Conservation (phyloP, 1,139 yeast species). For the Taphrina populina region DNA sequence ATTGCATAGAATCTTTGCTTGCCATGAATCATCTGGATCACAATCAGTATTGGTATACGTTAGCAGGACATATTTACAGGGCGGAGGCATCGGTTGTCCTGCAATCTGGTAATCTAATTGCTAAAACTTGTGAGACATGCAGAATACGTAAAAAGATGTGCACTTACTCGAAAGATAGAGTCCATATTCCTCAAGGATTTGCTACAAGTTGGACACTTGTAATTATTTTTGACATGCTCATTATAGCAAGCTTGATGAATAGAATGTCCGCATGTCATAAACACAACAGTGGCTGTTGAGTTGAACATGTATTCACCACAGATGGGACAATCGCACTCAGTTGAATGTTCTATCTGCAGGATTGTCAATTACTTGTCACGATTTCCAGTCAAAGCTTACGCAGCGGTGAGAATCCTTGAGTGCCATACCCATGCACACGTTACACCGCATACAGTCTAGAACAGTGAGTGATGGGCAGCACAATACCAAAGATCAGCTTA, state of each 20-base stretch:
- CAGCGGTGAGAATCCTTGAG: slow-evolving; percentile 76
- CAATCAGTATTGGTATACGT: background rate
- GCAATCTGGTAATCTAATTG: slow-evolving; percentile 71
- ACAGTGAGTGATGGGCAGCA: background rate
- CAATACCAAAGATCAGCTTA: background rate
- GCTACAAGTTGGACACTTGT: slow-evolving; percentile 88
- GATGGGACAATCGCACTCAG: slow-evolving; percentile 89
- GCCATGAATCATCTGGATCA: slow-evolving; percentile 59
- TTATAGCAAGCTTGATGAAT: slow-evolving; percentile 83
- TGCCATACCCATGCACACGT: slow-evolving; percentile 81
- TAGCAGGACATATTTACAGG: slow-evolving; percentile 43
- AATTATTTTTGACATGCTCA: slow-evolving; percentile 64
- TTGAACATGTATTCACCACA: slow-evolving; percentile 90
- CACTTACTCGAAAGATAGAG: slow-evolving; percentile 68
- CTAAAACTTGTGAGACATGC: background rate
- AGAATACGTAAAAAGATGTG: no score
- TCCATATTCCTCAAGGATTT: slow-evolving; percentile 83
- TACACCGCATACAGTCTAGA: slow-evolving; percentile 54
- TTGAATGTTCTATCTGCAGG: slow-evolving; percentile 78
- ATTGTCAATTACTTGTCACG: slow-evolving; percentile 72
- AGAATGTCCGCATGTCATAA: slow-evolving; percentile 93
- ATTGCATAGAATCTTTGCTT: slow-evolving; percentile 74
- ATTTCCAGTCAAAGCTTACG: slow-evolving; percentile 84
- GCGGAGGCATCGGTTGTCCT: slow-evolving; percentile 75
- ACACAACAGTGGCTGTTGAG: slow-evolving; percentile 78